These are phyloP conservation scores for Helminthosporium solani DNA, from an alignment of 2,329 filamentous ascomycete species.

Conservation along the genomic window DNA sequence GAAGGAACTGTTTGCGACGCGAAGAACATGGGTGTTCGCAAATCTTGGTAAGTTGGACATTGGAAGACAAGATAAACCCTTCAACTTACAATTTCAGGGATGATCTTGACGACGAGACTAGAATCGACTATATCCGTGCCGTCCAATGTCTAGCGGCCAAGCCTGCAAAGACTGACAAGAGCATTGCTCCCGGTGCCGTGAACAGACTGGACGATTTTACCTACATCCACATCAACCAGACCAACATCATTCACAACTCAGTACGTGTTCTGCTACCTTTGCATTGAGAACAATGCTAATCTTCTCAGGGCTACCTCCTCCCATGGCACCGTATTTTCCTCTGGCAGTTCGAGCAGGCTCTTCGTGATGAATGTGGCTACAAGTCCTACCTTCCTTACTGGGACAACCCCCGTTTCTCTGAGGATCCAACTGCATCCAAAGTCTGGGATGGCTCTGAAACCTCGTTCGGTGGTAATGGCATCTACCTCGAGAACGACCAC, in stretches of 20 bases:
- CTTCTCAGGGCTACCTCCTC: constrained; percentile 12
- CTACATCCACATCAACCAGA: constrained; percentile 8
- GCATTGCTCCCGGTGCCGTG: constrained; percentile 1
- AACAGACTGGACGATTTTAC: constrained; percentile 8
- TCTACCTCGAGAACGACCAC: constrained; percentile 9
- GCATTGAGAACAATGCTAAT: no score
- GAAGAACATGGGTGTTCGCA: no score
- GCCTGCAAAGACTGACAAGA: constrained; percentile 2
- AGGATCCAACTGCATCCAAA: constrained; percentile 28
- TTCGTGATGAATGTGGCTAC: constrained; percentile 23
- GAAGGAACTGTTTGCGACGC: no score
- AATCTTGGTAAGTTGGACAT: no score
- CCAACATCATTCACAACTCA: constrained; percentile 5
- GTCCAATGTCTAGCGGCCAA: constrained; percentile 5
- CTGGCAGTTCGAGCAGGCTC: constrained; percentile 15
- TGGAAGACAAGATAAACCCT: background rate
- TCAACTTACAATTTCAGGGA: constrained; percentile 2
- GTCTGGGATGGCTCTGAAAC: constrained; percentile 20
- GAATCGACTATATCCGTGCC: constrained; percentile 3
- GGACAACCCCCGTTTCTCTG: constrained; percentile 15
- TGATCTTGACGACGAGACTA: constrained; percentile 3
- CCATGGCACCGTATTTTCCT: constrained; percentile 20
- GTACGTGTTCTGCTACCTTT: background rate
- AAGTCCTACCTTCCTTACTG: constrained; percentile 22
- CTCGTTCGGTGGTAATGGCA: constrained; percentile 37